Evolutionary conservation across 306 rosid genomes (phyloP).

Genomic region (Quercus agrifolia): DNA sequence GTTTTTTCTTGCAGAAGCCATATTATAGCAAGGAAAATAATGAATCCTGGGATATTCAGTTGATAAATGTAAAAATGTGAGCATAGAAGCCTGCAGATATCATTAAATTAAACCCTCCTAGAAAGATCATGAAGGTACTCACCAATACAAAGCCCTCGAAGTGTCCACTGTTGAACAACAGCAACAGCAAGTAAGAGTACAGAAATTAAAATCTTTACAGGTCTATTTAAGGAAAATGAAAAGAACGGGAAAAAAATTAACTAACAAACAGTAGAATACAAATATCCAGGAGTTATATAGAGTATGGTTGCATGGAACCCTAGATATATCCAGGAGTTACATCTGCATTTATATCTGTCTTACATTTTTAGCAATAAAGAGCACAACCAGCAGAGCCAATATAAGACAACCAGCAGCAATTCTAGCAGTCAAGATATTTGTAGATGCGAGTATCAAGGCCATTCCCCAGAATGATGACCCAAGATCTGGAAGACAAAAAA

Average conservation of each 20-base stretch:
- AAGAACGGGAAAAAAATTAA: constrained; percentile 2
- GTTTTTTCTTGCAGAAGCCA: constrained; percentile 94
- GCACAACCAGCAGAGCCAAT: constrained; percentile 75
- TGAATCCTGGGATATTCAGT: constrained; percentile 64
- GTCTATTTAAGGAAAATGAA: background rate
- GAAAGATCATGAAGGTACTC: constrained; percentile 30
- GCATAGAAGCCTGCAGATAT: background rate
- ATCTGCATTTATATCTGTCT: constrained; percentile 22
- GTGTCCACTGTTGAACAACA: constrained; percentile 72
- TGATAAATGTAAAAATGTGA: constrained; percentile 17
- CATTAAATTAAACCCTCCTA: background rate
- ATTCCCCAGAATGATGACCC: constrained; percentile 99
- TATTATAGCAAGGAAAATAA: constrained; percentile 66
- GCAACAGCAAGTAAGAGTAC: constrained; percentile 14
- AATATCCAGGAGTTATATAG: no score
- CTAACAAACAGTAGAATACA: background rate
- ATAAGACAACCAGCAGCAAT: constrained; percentile 91
- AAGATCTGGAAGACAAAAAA: constrained; percentile 50
- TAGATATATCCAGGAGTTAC: background rate
- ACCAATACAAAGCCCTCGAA: constrained; percentile 94
- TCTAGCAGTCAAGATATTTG: constrained; percentile 72
- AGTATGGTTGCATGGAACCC: background rate
- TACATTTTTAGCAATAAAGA: constrained; percentile 90
- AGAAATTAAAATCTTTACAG: background rate
- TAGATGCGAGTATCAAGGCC: constrained; percentile 89